phyloP scores from a whole-genome alignment of 257 asterid species.

The Echites panduratus region DNA sequence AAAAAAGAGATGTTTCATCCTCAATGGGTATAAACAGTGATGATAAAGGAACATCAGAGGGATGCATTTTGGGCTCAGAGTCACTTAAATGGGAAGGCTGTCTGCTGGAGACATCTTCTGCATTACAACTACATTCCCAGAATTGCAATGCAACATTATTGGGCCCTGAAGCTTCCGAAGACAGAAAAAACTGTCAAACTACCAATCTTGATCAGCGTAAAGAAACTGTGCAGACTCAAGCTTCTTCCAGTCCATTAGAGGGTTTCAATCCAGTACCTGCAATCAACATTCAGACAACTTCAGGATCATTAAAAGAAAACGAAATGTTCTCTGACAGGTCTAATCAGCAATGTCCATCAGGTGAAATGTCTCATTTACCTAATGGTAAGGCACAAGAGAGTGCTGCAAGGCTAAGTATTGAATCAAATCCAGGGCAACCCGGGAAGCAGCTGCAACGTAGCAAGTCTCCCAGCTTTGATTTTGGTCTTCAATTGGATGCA shows the following conservation, averaged over 20 bases:
- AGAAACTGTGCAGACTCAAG: not conserved
- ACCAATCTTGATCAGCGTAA: not conserved
- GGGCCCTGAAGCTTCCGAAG: slow-evolving; percentile 12
- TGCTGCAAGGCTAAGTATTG: slow-evolving; percentile 15
- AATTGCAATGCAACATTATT: not conserved
- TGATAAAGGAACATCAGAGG: not conserved
- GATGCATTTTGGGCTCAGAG: not conserved
- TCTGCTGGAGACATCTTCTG: not conserved
- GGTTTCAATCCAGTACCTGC: slow-evolving; percentile 1
- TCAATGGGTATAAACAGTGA: slow-evolving; percentile 7
- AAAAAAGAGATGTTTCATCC: slow-evolving; percentile 10
- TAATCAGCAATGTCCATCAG: slow-evolving; percentile 1
- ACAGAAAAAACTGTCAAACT: not conserved
- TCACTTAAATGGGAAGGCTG: slow-evolving; percentile 9
- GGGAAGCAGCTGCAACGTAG: slow-evolving; percentile 22
- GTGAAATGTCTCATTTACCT: slow-evolving; percentile 5
- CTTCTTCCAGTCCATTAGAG: not conserved
- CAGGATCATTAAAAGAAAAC: slow-evolving; percentile 7
- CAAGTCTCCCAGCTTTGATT: slow-evolving; percentile 67
- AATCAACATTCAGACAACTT: slow-evolving; percentile 13
- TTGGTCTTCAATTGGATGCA: slow-evolving; percentile 37
- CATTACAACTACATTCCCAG: not conserved
- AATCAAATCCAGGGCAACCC: slow-evolving; percentile 20
- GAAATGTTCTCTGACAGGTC: slow-evolving; percentile 11
- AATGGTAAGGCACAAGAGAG: slow-evolving; percentile 4